Base-by-base conservation (phyloP, 257 asterid species). In the Plectranthus barbatus region DNA sequence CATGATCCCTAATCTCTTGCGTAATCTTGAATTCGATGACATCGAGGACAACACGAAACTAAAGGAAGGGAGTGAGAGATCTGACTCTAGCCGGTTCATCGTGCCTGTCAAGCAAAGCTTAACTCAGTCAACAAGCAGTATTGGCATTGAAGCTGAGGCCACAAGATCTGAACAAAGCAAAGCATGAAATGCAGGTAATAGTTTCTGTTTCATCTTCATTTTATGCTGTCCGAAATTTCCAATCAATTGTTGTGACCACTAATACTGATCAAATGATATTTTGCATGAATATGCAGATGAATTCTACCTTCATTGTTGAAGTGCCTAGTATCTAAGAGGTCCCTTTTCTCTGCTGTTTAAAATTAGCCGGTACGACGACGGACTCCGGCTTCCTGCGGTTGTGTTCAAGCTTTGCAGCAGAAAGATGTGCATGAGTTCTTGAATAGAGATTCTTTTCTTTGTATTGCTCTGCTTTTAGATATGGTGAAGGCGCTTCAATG, bases 1-100 rank as follows among this genome's bases (percentile, higher is more conserved):
- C 26, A 40, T 69, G 40, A 78, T 91, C 53, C 96, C 95, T 15
- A 84, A 77, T 52, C 84, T 91, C 54, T 39, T 86, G 67, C 83
- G 80, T 46, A 77, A 75, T 72, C 59, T 86, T 63, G 77, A 80
- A 62, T 76, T 56, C 40, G 92, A 84, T 61, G 90, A 72, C 46
- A 64, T 76, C 31, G 96, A 82, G 56, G 83, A 78, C 24, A 68
- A 23, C 64, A 14, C 68, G 58, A 84, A 72, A 66, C 61, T 44
- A 18, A 69, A 68, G 79, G 89, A 80, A 67, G 77, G 41, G 57
- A 76, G 73, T 41, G 83, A 80, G 60, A 70, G 72, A 60, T 66
- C 41, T 10, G 75, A 80, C 40, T 70, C 81, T 13, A 66, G 71
- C 53, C 74, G 59, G 60, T 60, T 20, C 57, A 46, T 63, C 14